Conservation (phyloP, 768 basidiomycete genomes). For the Pleurotus ostreatus region DNA sequence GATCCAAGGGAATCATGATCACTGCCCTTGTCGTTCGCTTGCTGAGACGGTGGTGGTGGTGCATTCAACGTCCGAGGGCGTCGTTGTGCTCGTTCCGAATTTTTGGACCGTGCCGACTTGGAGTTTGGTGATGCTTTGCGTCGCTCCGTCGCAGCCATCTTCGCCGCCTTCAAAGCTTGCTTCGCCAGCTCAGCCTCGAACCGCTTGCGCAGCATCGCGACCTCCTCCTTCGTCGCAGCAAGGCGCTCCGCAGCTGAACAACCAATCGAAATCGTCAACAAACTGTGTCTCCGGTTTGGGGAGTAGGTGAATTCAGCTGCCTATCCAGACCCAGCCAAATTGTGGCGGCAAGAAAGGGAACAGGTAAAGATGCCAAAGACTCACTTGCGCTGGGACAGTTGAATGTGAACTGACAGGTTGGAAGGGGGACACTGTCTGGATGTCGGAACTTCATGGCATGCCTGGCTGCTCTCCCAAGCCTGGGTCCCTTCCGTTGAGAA, state of each 20-base stretch:
- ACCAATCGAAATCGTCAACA: constrained; percentile 10
- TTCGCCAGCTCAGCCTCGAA: constrained; percentile 74
- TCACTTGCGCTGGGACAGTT: constrained; percentile 65
- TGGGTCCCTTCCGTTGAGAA: constrained; percentile 50
- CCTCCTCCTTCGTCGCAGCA: constrained; percentile 65
- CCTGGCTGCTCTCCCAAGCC: constrained; percentile 44
- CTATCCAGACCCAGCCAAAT: background rate
- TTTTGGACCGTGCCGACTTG: constrained; percentile 27
- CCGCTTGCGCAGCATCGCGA: constrained; percentile 55
- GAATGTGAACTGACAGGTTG: constrained; percentile 56
- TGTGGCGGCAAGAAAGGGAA: constrained; percentile 13
- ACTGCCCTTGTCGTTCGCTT: constrained; percentile 17
- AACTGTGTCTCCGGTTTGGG: constrained; percentile 9
- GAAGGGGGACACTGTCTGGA: constrained; percentile 44
- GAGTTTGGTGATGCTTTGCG: constrained; percentile 21
- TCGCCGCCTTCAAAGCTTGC: constrained; percentile 61
- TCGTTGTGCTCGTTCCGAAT: constrained; percentile 34
- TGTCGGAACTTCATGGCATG: constrained; percentile 30
- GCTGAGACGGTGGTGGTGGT: constrained; percentile 1
- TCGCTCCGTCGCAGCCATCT: constrained; percentile 39
- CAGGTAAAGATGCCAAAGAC: constrained; percentile 30
- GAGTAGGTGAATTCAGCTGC: background rate
- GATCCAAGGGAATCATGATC: constrained; percentile 26
- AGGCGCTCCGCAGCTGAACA: constrained; percentile 67
- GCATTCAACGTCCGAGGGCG: constrained; percentile 24